Base-by-base conservation (phyloP, 225 moss, liverwort and hornwort genomes). In the Takakia lepidozioides region DNA sequence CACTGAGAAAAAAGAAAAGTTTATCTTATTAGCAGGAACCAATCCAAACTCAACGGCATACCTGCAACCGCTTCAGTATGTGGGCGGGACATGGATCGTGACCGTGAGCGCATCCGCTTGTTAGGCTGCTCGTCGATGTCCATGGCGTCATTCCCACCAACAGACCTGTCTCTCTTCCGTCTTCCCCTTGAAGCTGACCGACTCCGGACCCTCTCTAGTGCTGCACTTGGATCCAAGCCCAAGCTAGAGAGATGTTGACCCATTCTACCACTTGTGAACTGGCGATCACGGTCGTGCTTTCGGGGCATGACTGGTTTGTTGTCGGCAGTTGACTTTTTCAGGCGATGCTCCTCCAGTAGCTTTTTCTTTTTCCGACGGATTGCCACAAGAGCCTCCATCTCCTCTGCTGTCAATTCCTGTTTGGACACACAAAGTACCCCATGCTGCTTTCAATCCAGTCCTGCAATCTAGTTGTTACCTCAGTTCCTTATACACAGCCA, bases 321-420 rank as follows among this genome's bases (percentile, higher is more conserved):
- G 43, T 98, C 87, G 23, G 85, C 98, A 22, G 85, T 73, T 48
- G 85, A 84, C 83, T 98, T 98, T 58, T 82, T 91, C 18, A 81
- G 68, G 37, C 87, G 74, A 28, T 98, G 98, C 55, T 98, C 87
- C 47, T 78, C 80, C 56, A 91, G 63, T 69, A 98, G 59, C 48
- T 69, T 74, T 24, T 72, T 98, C 69, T 91, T 98, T 80, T 91
- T 98, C n/a, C 73, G 78, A 46, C 98, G 79, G 35, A 98, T 87
- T 10, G 83, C 98, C 22, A 80, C 78, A 14, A 98, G 74, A 39
- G 98, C 98, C 58, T 87, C 80, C 44, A 74, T 76, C 70, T 91
- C 98, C 63, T 64, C 83, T 2, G 67, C 47, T n/a, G 78, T 66
- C 34, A 98, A 57, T 20, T 91, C 91, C 73, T 80, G 61, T 44